phyloP scores from a whole-genome alignment of 2,329 filamentous ascomycete genomes.

The Beauveria asiatica region DNA sequence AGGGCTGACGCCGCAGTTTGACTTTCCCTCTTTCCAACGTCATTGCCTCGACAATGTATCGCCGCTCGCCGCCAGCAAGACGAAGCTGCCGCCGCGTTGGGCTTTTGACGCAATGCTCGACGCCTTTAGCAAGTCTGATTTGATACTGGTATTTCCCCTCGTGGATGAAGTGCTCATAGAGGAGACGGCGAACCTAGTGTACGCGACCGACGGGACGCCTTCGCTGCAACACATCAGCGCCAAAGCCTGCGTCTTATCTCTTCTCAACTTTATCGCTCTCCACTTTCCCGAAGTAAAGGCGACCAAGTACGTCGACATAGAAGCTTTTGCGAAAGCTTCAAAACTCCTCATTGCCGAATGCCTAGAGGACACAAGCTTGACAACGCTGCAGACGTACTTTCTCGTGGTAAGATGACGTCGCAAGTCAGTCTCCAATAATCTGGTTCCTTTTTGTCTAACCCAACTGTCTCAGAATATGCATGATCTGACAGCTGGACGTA shows the following conservation, averaged over 20 bases:
- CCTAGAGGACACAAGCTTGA: slow-evolving; percentile 34
- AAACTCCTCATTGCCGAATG: slow-evolving; percentile 34
- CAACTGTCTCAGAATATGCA: slow-evolving; percentile 26
- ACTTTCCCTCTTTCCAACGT: slow-evolving; percentile 6
- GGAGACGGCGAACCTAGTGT: slow-evolving; percentile 36
- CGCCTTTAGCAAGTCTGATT: slow-evolving; percentile 22
- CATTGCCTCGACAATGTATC: neutral
- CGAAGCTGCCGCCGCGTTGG: slow-evolving; percentile 26
- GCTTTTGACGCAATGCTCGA: slow-evolving; percentile 19
- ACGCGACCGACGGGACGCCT: slow-evolving; percentile 19
- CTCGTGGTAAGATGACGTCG: slow-evolving; percentile 36
- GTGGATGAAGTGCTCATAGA: slow-evolving; percentile 38
- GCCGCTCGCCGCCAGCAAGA: slow-evolving; percentile 12
- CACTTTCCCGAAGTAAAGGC: slow-evolving; percentile 16
- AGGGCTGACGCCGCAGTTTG: slow-evolving; percentile 23
- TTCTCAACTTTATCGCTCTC: slow-evolving; percentile 29
- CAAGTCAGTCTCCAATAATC: neutral
- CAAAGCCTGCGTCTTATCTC: slow-evolving; percentile 40
- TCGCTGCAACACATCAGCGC: slow-evolving; percentile 25
- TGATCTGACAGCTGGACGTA: slow-evolving; percentile 35
- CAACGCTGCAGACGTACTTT: slow-evolving; percentile 34
- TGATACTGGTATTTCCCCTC: slow-evolving; percentile 39
- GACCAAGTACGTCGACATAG: slow-evolving; percentile 26
- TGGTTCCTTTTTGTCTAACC: neutral
- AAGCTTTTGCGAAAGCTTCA: slow-evolving; percentile 31